Base-by-base conservation (phyloP, 495 filamentous ascomycete genomes). In the Hypomontagnella monticulosa region DNA sequence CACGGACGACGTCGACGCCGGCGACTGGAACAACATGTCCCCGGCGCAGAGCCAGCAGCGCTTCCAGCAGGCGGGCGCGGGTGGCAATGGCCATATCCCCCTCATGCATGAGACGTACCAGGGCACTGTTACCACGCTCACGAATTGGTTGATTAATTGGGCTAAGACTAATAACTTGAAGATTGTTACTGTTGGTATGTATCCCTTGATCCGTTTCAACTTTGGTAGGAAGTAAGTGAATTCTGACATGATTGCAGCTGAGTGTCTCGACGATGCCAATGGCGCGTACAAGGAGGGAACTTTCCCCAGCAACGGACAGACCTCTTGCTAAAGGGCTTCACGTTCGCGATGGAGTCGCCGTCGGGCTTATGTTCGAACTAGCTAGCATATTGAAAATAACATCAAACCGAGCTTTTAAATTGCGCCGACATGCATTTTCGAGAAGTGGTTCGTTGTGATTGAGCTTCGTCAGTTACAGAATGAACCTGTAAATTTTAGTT, bases 91-190 rank as follows among this genome's bases (percentile, higher is more conserved):
- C 3, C 82, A 84, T 43, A 85, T 85, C 59, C 76, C 80, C 8
- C 73, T 85, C 34, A 85, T 85, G 82, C 83, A 85, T 62, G 83
- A 85, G 78, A 79, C 76, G 19, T 83, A 84, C 56, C 54, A 71
- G 18, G 61, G 70, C 19, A 85, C 82, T 3, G 82, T 83, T 10
- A 73, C 77, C 15, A 79, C 65, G 3, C 59, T 85, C 10, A 81
- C 79, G 15, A 81, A 76, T 23, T 84, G 81, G 82, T 51, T 85
- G 42, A 83, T 84, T 32, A 73, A 79, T 60, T 85, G 82, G 83
- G 83, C 82, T 0, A 77, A 81, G 68, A 75, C 69, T 23, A 84
- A 85, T 41, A 78, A 78, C 41, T 53, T 85, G 20, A 75, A 79
- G 72, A 60, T 85, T 9, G 82, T 84, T 5, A 85, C 83, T 51